Evolutionary conservation across 2,329 filamentous ascomycete species (phyloP).

Genomic region (Sporothrix phasma): DNA sequence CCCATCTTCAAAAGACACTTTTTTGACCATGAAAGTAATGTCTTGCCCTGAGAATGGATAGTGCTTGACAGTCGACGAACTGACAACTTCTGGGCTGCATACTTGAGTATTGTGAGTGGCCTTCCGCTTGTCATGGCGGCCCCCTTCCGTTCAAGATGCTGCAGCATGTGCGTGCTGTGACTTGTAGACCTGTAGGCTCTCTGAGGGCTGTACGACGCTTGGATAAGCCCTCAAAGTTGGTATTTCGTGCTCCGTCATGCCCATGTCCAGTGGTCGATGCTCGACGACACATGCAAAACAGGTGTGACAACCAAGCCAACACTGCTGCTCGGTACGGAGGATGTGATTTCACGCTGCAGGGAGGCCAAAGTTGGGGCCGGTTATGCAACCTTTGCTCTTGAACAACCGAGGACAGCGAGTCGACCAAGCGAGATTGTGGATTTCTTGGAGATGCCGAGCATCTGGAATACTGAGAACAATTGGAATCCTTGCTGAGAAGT

Average conservation of each 20-base stretch:
- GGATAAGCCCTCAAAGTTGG: not conserved
- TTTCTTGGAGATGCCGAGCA: no score
- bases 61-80: not conserved
- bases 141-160: slow-evolving; percentile 1
- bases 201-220: not conserved
- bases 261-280: not conserved
- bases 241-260: not conserved
- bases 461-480: not conserved
- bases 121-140: not conserved
- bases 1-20: not conserved
- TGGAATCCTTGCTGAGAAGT: not conserved
- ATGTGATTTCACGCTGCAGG: not conserved
- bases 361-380: not conserved
- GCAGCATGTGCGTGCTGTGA: not conserved
- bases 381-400: not conserved
- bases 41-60: not conserved
- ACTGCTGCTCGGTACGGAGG: not conserved
- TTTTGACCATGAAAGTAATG: not conserved
- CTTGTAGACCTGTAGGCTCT: not conserved
- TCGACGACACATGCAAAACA: not conserved
- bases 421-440: no score
- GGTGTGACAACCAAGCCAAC: not conserved
- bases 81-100: not conserved
- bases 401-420: no score
- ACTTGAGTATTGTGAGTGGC: not conserved